These are phyloP conservation scores for Haplosporangium sp. DNA, from an alignment of 371 early-diverging fungal species.

Conservation along the genomic window DNA sequence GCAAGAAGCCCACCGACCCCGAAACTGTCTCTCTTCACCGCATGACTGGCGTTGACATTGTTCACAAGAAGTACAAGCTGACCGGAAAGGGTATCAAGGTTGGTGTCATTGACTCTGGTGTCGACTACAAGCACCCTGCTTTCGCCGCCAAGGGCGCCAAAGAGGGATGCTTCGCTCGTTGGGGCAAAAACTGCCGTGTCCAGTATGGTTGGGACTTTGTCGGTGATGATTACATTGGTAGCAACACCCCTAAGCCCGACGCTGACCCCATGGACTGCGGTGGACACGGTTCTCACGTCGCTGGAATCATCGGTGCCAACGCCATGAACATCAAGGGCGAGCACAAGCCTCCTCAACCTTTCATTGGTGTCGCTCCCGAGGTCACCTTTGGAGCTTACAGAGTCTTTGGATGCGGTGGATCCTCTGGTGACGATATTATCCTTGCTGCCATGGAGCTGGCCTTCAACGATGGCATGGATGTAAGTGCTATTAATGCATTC, in stretches of 20 bases:
- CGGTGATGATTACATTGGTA: constrained; percentile 46
- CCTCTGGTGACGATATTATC: constrained; percentile 65
- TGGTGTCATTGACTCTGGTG: constrained; percentile 65
- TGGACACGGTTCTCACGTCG: constrained; percentile 74
- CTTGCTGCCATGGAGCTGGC: constrained; percentile 72
- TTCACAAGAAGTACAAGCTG: constrained; percentile 58
- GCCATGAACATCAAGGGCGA: constrained; percentile 28
- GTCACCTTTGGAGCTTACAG: constrained; percentile 70
- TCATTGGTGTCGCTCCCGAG: constrained; percentile 73
- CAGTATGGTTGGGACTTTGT: constrained; percentile 61
- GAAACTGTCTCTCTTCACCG: constrained; percentile 53
- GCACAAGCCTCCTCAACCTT: constrained; percentile 42
- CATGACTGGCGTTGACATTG: constrained; percentile 68
- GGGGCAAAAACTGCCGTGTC: constrained; percentile 56
- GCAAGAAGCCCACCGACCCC: constrained; percentile 32
- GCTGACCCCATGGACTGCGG: constrained; percentile 65
- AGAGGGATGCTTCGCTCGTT: constrained; percentile 58
- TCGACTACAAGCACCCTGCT: constrained; percentile 66
- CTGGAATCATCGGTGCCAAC: constrained; percentile 70
- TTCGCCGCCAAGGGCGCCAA: constrained; percentile 51
- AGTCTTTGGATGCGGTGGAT: constrained; percentile 70
- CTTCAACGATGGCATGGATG: constrained; percentile 66
- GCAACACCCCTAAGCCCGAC: constrained; percentile 54
- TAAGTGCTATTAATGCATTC: constrained; percentile 3
- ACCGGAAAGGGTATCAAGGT: constrained; percentile 72